Evolutionary conservation across 1,284 basidiomycete species (phyloP), one percentile per base, ranked within the genome.

Genomic region (Trametes polyzona): DNA sequence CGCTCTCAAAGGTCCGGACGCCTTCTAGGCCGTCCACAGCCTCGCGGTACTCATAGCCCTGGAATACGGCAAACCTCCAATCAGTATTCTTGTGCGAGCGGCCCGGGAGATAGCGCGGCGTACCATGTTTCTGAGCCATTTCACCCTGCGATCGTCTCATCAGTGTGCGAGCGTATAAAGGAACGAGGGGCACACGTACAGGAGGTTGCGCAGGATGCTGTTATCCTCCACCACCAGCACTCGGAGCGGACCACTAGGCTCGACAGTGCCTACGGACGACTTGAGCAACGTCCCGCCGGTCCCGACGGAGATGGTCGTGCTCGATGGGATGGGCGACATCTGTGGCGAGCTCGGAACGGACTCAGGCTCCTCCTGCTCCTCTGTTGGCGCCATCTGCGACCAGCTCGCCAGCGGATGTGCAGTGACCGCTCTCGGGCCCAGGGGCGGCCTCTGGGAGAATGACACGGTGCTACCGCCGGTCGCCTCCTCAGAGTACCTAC

Each of bases 201-300:
- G 76, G 48, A 92, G 73, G 68, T 81, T 84, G 51, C 90, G 82
- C 50, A 92, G 77, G 52, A 92, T 89, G 54, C 74, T 83, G 67
- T 95, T 94, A 67, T 95, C 92, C 73, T 94, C 93, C 2, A 94
- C 90, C 2, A 95, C 86, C 51, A 95, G 74, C 9, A 94, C 84
- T 44, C 85, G 81, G 52, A 87, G 78, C 8, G 71, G 72, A 52
- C 73, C 75, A 24, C 69, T 68, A 16, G 67, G 68, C 24, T 78
- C 73, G 33, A 81, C 62, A 41, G 82, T 67, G 26, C 81, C 77
- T n/a, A 86, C 67, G 0, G 87, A 84, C 4, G 84, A 79, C 70
- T 80, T 84, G 41, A 90, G 69, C 29, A 90, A 67, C 3, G 82
- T 85, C 9, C 87, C 88, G 7, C 80, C 81, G 8, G 76, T 69